phyloP scores from a whole-genome alignment of 2,329 filamentous ascomycete species.

The Akanthomyces lecanii region DNA sequence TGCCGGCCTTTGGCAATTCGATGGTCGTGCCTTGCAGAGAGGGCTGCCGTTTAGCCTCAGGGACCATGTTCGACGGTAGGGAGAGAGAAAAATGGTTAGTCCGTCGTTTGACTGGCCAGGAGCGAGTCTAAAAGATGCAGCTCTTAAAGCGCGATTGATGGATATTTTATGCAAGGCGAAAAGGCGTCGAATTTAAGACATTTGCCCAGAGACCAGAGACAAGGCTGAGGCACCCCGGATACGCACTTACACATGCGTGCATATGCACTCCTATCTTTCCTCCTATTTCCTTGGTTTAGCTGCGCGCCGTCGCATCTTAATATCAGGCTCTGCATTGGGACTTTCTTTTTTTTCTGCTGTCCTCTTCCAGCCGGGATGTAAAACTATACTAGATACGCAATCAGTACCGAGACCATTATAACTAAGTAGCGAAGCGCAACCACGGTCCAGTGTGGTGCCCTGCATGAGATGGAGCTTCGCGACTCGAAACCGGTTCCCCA shows the following conservation, averaged over 20 bases:
- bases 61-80: background rate
- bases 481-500: background rate
- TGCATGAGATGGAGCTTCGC: background rate
- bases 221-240: slow-evolving; percentile 5
- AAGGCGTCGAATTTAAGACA: background rate
- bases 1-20: background rate
- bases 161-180: background rate
- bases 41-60: background rate
- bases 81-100: background rate
- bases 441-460: background rate
- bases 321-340: background rate
- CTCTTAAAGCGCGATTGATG: background rate
- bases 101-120: background rate
- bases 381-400: no score
- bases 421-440: background rate
- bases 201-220: background rate
- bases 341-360: background rate
- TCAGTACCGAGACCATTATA: no score
- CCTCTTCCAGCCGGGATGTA: background rate
- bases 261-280: background rate
- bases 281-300: no score
- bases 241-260: background rate
- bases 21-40: background rate
- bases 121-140: background rate
- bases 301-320: background rate